Conservation (phyloP, 2,329 filamentous ascomycete genomes). For the Botryosphaeria dothidea region DNA sequence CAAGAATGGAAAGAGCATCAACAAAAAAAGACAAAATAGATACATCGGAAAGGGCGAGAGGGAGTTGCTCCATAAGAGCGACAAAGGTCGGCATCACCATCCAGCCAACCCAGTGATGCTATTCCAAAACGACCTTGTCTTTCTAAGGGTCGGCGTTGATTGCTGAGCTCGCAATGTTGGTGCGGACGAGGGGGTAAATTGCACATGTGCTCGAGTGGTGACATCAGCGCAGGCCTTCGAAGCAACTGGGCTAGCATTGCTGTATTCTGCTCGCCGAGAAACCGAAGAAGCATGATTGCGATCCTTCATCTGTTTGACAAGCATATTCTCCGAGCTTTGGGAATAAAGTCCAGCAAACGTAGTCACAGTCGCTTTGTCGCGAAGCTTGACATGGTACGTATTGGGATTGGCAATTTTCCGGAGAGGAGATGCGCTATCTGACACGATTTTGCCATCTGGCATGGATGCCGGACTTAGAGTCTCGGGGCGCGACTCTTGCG, state of each 20-base stretch:
- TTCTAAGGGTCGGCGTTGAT: slow-evolving; percentile 6
- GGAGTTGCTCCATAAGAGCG: background rate
- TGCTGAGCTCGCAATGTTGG: background rate
- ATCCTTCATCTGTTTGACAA: background rate
- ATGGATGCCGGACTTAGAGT: no score
- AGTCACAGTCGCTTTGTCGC: background rate
- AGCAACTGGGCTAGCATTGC: background rate
- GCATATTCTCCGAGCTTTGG: background rate
- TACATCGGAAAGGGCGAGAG: background rate
- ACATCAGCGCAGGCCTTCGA: background rate
- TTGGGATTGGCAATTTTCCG: background rate
- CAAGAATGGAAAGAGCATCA: background rate
- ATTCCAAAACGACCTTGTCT: slow-evolving; percentile 14
- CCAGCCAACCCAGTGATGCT: slow-evolving; percentile 13
- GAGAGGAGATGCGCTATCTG: background rate
- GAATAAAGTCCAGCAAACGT: background rate
- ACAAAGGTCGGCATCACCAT: background rate
- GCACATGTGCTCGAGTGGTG: background rate
- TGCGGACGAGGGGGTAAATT: background rate
- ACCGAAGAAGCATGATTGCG: no score
- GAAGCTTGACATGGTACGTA: background rate
- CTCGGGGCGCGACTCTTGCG: no score
- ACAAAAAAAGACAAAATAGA: slow-evolving; percentile 2
- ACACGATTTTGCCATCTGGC: background rate
- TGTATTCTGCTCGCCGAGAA: background rate